A percentile compares a stretch with the other conserved stretches of the same genome.
Evolutionary conservation across 2,329 filamentous ascomycete species (phyloP).

Genomic region (Clonostachys rosea): DNA sequence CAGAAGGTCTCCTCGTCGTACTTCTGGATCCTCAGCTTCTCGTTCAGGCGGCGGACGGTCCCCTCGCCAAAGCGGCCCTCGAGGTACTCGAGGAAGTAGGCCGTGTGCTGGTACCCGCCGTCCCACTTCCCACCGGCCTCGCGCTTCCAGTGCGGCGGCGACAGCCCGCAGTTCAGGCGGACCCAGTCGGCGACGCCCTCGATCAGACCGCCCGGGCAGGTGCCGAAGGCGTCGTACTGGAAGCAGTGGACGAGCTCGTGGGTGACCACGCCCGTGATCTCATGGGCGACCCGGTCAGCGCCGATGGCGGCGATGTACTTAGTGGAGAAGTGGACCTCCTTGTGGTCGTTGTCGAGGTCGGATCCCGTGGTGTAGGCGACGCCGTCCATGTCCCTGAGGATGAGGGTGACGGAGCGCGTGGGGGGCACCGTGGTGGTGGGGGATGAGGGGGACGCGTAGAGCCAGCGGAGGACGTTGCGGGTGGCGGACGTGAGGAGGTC

Average conservation of each 20-base stretch:
- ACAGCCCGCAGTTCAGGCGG: slow-evolving; percentile 65
- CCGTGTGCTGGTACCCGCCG: slow-evolving; percentile 84
- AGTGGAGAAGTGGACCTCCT: slow-evolving; percentile 86
- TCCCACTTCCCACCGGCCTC: slow-evolving; percentile 65
- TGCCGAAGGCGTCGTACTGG: slow-evolving; percentile 66
- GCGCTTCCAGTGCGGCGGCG: slow-evolving; percentile 78
- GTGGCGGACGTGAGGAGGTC: slow-evolving; percentile 60
- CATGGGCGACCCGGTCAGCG: slow-evolving; percentile 38
- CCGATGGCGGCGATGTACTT: slow-evolving; percentile 59
- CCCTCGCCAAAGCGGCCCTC: slow-evolving; percentile 61
- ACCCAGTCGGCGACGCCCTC: slow-evolving; percentile 96
- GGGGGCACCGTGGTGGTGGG: slow-evolving; percentile 40
- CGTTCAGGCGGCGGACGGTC: slow-evolving; percentile 61
- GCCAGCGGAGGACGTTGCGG: slow-evolving; percentile 61
- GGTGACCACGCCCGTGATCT: slow-evolving; percentile 79
- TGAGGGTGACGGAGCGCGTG: slow-evolving; percentile 82
- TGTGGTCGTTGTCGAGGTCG: slow-evolving; percentile 79
- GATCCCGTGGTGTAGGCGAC: slow-evolving; percentile 85
- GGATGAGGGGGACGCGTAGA: slow-evolving; percentile 56
- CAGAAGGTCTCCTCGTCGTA: slow-evolving; percentile 66
- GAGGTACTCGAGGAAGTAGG: slow-evolving; percentile 84
- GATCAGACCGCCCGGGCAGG: slow-evolving; percentile 70
- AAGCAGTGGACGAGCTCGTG: slow-evolving; percentile 96
- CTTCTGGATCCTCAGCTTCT: slow-evolving; percentile 54
- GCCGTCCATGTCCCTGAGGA: slow-evolving; percentile 74